Conservation (phyloP, 345 rosid species). For the Eucalyptus coolabah region DNA sequence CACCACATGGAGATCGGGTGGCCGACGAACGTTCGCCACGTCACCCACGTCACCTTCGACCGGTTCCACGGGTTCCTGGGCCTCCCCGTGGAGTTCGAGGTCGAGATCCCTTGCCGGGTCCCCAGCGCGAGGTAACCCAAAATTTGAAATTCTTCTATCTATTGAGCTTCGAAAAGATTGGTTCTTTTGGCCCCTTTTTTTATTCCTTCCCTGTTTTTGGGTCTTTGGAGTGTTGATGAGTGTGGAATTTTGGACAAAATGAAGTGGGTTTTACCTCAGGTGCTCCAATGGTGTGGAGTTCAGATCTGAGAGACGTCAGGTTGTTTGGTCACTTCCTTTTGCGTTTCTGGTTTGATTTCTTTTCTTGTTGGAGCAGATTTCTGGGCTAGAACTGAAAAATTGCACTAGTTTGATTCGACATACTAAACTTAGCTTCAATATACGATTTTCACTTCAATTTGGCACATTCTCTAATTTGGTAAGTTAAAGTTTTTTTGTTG, state of each 20-base stretch:
- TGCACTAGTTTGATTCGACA: background rate
- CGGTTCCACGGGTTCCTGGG: slow-evolving; percentile 90
- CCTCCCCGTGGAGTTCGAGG: slow-evolving; percentile 86
- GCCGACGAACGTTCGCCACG: slow-evolving; percentile 88
- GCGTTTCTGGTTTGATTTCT: background rate
- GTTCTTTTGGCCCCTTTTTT: background rate
- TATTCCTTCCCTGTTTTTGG: background rate
- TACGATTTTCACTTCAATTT: background rate
- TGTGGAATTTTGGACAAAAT: background rate
- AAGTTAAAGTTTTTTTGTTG: background rate
- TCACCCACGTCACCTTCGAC: slow-evolving; percentile 90
- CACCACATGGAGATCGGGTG: slow-evolving; percentile 73
- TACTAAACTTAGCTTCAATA: background rate
- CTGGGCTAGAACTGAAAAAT: background rate
- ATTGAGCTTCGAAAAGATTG: background rate
- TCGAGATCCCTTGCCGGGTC: slow-evolving; percentile 88
- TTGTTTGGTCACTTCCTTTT: background rate
- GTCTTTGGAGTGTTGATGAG: background rate
- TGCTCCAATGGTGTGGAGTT: background rate
- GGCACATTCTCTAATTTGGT: background rate
- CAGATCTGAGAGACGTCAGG: background rate
- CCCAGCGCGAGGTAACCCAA: slow-evolving; percentile 80
- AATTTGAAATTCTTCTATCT: background rate
- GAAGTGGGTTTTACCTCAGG: background rate
- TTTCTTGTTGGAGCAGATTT: background rate